Evolutionary conservation across 2,329 filamentous ascomycete genomes (phyloP), one percentile per base, ranked within the genome.

Genomic region (Neoascochyta sp.): DNA sequence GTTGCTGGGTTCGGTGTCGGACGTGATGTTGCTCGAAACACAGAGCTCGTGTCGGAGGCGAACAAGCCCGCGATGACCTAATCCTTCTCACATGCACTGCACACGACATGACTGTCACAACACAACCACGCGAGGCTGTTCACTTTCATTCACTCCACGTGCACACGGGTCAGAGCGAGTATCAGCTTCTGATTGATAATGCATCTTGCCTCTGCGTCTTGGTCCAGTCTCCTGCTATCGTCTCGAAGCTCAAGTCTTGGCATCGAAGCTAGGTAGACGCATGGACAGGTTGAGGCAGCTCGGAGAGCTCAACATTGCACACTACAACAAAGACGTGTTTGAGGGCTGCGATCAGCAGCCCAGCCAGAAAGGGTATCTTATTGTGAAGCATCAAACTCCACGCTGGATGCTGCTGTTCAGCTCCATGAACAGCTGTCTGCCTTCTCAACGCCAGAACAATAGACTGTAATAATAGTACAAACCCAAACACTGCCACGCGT

Each of bases 361-460:
- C 38, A 39, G 31, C 27, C 10, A 33, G 22, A 44, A 41, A 32
- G 47, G 56, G 56, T 60, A 60, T 60, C 54, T 48, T 42, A 47
- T 50, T 57, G 24, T 36, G 18, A 45, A 42, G 36, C 32, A 29
- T 34, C 13, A 24, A 51, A 56, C 52, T 47, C 54, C 50, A 24
- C 29, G 11, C 36, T 34, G 27, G 26, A 44, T 47, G 45, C 45
- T 39, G 33, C 29, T 32, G 22, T 9, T 16, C 30, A 9, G 10
- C 25, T 32, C 16, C 19, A 14, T 12, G 16, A 13, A 29, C 21
- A 21, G 27, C 29, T 29, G 27, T 16, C 16, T 20, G 16, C 19
- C 16, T 12, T 17, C 21, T 21, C 11, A 37, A 36, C 25, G 37
- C 45, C 38, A 19, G 24, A 34, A 24, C 7, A 27, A 22, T 16